Conservation (phyloP, 2,329 filamentous ascomycete genomes). For the Penicillium thymicola region DNA sequence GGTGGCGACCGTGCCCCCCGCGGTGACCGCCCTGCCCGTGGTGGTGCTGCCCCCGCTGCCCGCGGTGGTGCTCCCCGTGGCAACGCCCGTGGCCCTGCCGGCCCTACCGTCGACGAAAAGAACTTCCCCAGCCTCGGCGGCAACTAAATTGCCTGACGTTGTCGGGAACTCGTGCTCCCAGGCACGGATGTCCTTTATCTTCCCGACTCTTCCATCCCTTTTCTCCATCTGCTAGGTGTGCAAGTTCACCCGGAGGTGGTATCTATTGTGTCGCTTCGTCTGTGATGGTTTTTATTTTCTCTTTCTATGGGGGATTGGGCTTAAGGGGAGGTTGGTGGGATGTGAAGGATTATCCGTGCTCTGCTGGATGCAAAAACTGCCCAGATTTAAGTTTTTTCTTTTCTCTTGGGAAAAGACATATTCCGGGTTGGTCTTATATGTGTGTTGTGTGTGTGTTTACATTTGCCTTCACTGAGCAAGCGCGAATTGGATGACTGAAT, state of each 20-base stretch:
- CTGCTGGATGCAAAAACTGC: constrained; percentile 7
- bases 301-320: constrained; percentile 2
- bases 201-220: constrained; percentile 2
- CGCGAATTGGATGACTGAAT: constrained; percentile 28
- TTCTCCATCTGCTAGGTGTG: constrained; percentile 8
- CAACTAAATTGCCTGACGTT: constrained; percentile 31
- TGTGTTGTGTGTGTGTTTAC: constrained; percentile 17
- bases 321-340: background rate
- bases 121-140: constrained; percentile 46
- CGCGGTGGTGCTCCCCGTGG: constrained; percentile 40
- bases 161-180: constrained; percentile 7
- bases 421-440: constrained; percentile 12
- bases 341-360: background rate
- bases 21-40: constrained; percentile 22
- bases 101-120: constrained; percentile 44
- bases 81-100: constrained; percentile 17
- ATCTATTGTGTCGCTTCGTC: constrained; percentile 5
- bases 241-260: constrained; percentile 6
- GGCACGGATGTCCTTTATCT: background rate
- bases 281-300: constrained; percentile 9
- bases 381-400: constrained; percentile 3
- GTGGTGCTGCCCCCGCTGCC: constrained; percentile 47
- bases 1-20: constrained; percentile 21
- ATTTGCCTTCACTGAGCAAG: constrained; percentile 24
- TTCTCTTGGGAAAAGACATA: constrained; percentile 9